phyloP scores from a whole-genome alignment of 306 rosid species.

The Malus sieversii region DNA sequence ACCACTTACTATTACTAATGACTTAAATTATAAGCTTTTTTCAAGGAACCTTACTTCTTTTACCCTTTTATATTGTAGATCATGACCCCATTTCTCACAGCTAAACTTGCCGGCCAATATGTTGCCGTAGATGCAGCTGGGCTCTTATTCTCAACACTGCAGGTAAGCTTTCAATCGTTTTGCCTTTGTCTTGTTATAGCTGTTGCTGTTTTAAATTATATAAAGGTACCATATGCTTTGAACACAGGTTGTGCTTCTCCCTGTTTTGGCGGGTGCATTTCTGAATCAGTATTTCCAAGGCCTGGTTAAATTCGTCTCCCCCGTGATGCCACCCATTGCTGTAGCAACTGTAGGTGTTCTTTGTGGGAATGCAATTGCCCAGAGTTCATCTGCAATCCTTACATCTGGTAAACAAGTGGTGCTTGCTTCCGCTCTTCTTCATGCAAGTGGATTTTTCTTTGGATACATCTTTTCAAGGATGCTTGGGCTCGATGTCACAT shows the following conservation, averaged over 20 bases:
- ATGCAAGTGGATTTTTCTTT: conserved; percentile 66
- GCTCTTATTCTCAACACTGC: conserved; percentile 59
- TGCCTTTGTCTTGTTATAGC: neutral
- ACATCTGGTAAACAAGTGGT: conserved; percentile 58
- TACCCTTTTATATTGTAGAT: conserved; percentile 38
- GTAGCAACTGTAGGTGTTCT: conserved; percentile 74
- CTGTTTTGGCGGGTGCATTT: conserved; percentile 72
- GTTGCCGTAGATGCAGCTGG: conserved; percentile 77
- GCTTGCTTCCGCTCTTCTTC: conserved; percentile 56
- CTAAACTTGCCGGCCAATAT: conserved; percentile 80
- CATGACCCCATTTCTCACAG: conserved; percentile 83
- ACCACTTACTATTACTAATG: neutral
- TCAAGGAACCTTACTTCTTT: neutral
- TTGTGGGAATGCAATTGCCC: conserved; percentile 71
- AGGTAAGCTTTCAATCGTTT: conserved; percentile 26
- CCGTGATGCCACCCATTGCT: conserved; percentile 77
- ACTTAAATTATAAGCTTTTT: neutral
- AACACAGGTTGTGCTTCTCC: conserved; percentile 64
- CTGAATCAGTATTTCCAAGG: conserved; percentile 75
- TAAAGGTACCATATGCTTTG: neutral
- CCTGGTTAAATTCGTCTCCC: conserved; percentile 56
- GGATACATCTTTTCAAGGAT: conserved; percentile 56
- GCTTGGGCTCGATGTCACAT: conserved; percentile 50
- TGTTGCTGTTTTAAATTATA: neutral
- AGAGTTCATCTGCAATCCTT: conserved; percentile 69